Conservation (phyloP, 2,329 filamentous ascomycete species). For the Mycosphaerella sp. region DNA sequence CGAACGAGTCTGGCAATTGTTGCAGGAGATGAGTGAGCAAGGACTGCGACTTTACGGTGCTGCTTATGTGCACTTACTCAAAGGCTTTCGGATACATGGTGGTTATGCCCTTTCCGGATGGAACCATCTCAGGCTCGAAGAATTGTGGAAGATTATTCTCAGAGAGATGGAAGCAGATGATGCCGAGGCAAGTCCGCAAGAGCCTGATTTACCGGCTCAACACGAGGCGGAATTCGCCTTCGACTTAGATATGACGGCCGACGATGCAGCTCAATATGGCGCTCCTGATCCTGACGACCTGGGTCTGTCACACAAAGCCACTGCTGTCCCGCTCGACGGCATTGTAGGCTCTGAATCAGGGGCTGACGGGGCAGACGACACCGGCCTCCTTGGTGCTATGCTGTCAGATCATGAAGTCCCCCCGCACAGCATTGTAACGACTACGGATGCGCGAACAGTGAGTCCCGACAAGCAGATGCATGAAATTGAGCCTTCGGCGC, state of each 20-base stretch:
- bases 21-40: slow-evolving; percentile 73
- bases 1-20: slow-evolving; percentile 59
- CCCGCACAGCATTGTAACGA: neutral
- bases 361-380: neutral
- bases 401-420: neutral
- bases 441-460: neutral
- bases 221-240: neutral
- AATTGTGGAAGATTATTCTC: slow-evolving; percentile 61
- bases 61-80: slow-evolving; percentile 74
- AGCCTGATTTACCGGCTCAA: neutral
- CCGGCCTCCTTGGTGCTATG: slow-evolving; percentile 19
- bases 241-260: neutral
- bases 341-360: neutral
- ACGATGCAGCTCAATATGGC: slow-evolving; percentile 5
- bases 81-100: slow-evolving; percentile 72
- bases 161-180: slow-evolving; percentile 27
- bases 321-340: neutral
- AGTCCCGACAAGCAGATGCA: neutral
- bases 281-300: neutral
- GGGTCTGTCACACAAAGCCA: neutral
- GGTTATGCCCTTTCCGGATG: slow-evolving; percentile 61
- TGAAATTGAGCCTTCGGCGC: too few relatives aligned
- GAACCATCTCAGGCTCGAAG: slow-evolving; percentile 62
- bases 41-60: slow-evolving; percentile 64
- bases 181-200: neutral